These are phyloP conservation scores for Trichoderma arundinaceum DNA, from an alignment of 2,329 filamentous ascomycete genomes.

Conservation along the genomic window DNA sequence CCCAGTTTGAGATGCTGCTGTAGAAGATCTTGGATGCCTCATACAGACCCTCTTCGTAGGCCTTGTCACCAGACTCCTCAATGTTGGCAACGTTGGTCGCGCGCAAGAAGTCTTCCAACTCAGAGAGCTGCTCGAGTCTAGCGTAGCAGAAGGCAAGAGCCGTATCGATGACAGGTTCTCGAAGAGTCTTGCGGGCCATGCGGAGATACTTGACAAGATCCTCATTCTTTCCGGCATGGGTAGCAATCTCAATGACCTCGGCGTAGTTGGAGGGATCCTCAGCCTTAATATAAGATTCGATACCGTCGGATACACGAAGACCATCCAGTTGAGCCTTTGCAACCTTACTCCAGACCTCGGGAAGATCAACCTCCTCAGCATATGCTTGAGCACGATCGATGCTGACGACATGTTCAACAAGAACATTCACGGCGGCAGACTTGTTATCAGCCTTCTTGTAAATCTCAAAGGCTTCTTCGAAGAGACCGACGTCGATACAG, in stretches of 20 bases:
- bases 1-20: constrained; percentile 98
- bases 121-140: constrained; percentile 85
- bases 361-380: constrained; percentile 89
- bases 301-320: constrained; percentile 86
- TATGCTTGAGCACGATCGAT: constrained; percentile 97
- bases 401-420: constrained; percentile 95
- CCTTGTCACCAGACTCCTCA: constrained; percentile 97
- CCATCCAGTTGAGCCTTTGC: constrained; percentile 98
- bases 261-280: constrained; percentile 89
- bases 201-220: constrained; percentile 95
- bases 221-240: constrained; percentile 95
- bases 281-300: constrained; percentile 97
- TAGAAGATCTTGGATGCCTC: constrained; percentile 99
- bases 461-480: constrained; percentile 97
- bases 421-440: constrained; percentile 82
- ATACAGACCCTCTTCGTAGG: constrained; percentile 90
- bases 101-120: constrained; percentile 95
- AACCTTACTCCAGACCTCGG: constrained; percentile 98
- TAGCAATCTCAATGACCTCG: constrained; percentile 96
- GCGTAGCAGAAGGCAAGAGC: constrained; percentile 93
- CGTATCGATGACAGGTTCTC: constrained; percentile 92
- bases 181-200: constrained; percentile 96
- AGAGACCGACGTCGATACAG: constrained; percentile 92
- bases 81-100: constrained; percentile 93
- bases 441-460: constrained; percentile 98